Percentiles rank a stretch among this genome's conserved stretches.
Evolutionary conservation across 2,329 filamentous ascomycete genomes (phyloP).

Genomic region (Neodidymelliopsis sp.): DNA sequence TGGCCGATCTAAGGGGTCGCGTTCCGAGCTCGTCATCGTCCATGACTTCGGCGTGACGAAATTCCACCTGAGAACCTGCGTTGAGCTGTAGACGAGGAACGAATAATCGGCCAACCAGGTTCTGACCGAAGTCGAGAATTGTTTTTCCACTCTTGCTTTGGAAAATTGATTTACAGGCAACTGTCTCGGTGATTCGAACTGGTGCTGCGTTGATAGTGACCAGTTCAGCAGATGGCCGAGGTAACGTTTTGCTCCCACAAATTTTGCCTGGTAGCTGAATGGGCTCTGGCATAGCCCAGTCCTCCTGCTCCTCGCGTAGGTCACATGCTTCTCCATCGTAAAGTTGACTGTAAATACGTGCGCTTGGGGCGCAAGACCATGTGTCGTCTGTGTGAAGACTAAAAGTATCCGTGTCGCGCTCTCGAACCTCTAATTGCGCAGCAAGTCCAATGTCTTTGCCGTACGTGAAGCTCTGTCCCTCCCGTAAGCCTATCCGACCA

Average conservation of each 20-base stretch:
- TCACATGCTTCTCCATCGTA: too few relatives aligned
- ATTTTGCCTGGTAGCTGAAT: too few relatives aligned
- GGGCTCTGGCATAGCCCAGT: too few relatives aligned
- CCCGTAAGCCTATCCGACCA: slow-evolving; percentile 47
- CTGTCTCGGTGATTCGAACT: not conserved
- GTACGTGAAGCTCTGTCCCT: not conserved
- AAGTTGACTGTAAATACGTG: too few relatives aligned
- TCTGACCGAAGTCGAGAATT: slow-evolving; percentile 7
- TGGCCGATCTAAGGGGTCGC: not conserved
- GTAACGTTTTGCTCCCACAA: too few relatives aligned
- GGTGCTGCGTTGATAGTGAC: not conserved
- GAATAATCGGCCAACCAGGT: slow-evolving; percentile 8
- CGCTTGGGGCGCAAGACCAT: too few relatives aligned
- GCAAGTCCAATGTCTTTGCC: too few relatives aligned
- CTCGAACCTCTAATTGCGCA: too few relatives aligned
- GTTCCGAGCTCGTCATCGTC: slow-evolving; percentile 1
- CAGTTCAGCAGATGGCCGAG: too few relatives aligned
- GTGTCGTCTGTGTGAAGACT: too few relatives aligned
- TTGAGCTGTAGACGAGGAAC: slow-evolving; percentile 1
- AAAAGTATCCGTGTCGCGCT: too few relatives aligned
- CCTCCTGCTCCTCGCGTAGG: too few relatives aligned
- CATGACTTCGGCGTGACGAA: slow-evolving; percentile 4
- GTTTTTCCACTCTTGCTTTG: not conserved
- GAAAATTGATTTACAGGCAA: not conserved
- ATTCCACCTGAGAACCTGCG: not conserved